Conservation (phyloP, 2,329 filamentous ascomycete genomes). For the Colletotrichum higginsianum region DNA sequence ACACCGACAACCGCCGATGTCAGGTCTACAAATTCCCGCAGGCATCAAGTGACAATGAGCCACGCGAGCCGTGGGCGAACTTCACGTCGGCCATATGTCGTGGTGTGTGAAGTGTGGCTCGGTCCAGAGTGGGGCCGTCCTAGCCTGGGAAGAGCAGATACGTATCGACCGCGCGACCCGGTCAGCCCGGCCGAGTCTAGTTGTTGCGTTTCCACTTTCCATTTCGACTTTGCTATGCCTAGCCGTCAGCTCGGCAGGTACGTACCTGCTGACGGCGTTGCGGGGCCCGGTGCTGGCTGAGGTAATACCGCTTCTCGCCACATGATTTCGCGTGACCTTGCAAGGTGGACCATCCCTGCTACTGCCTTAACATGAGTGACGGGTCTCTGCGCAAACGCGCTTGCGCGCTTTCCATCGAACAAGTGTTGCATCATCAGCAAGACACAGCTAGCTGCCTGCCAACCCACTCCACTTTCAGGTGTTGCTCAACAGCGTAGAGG, state of each 20-base stretch:
- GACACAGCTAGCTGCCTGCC: conserved; percentile 21
- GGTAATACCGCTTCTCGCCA: conserved; percentile 30
- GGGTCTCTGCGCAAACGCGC: conserved; percentile 23
- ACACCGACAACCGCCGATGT: conserved; percentile 20
- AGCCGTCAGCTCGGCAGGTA: conserved; percentile 9
- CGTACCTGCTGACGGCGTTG: background rate
- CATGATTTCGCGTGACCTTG: conserved; percentile 39
- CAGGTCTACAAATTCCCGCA: conserved; percentile 2
- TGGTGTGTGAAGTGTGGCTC: conserved; percentile 39
- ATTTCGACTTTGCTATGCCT: background rate
- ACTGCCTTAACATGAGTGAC: conserved; percentile 21
- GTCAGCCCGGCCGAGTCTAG: conserved; percentile 39
- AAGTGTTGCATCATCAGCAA: conserved; percentile 26
- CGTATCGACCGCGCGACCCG: conserved; percentile 30
- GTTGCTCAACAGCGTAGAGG: background rate
- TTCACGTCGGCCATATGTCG: conserved; percentile 24
- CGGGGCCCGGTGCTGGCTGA: conserved; percentile 14
- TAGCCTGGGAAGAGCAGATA: conserved; percentile 27
- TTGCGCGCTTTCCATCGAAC: conserved; percentile 28
- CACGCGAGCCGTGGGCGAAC: conserved; percentile 17
- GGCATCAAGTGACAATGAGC: conserved; percentile 20
- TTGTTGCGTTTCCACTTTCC: conserved; percentile 15
- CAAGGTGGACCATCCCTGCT: conserved; percentile 38
- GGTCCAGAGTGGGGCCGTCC: conserved; percentile 32
- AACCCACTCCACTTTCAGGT: conserved; percentile 12